Percentiles rank a stretch among this genome's conserved stretches.
phyloP scores from a whole-genome alignment of 2,329 filamentous ascomycete genomes.

The Exophiala lecanii-corni region DNA sequence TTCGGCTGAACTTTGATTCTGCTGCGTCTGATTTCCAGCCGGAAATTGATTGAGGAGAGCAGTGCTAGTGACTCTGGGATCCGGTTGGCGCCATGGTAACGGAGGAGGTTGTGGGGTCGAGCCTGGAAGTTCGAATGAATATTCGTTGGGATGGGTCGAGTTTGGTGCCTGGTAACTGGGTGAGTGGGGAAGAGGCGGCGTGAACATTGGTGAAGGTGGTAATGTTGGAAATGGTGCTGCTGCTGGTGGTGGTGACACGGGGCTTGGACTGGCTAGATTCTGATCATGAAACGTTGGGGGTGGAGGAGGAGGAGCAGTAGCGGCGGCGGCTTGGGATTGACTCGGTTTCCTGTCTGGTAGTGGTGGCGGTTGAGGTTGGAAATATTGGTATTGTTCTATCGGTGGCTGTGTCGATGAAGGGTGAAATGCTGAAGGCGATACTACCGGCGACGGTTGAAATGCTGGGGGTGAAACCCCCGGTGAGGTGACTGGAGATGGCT shows the following conservation, averaged over 20 bases:
- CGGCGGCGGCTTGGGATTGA: not conserved
- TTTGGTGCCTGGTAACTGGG: not conserved
- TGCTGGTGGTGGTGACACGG: not conserved
- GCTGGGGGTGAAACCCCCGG: no score
- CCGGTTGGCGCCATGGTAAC: not conserved
- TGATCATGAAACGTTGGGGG: slow-evolving; percentile 1
- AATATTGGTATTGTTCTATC: not conserved
- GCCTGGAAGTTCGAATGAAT: not conserved
- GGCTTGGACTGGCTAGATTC: not conserved
- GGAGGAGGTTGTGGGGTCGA: not conserved
- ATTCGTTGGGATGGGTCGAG: no score
- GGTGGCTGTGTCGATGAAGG: not conserved
- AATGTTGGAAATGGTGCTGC: not conserved
- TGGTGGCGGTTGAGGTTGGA: slow-evolving; percentile 2
- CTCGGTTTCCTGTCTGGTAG: slow-evolving; percentile 2
- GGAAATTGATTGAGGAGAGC: no score
- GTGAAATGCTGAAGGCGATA: slow-evolving; percentile 2
- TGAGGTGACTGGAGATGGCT: no score
- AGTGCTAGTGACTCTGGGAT: no score
- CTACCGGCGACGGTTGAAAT: not conserved
- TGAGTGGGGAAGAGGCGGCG: not conserved
- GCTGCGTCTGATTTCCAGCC: not conserved
- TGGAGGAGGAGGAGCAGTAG: no score
- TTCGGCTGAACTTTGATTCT: not conserved
- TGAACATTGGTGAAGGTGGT: not conserved